phyloP scores from a whole-genome alignment of 2,329 filamentous ascomycete genomes.

The Pseudogymnoascus sp. region DNA sequence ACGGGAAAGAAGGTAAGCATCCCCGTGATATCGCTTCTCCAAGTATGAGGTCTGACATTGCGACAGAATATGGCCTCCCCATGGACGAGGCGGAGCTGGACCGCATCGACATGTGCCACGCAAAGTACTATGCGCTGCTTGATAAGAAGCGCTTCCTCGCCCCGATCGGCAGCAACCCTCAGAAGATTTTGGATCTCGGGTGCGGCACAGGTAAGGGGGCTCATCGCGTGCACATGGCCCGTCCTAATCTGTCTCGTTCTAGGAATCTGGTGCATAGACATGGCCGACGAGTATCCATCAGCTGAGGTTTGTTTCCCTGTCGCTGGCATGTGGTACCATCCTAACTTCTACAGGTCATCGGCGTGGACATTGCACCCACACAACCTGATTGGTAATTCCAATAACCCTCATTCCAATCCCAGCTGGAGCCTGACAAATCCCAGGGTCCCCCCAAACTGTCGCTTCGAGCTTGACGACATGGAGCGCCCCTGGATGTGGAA shows the following conservation, averaged over 20 bases:
- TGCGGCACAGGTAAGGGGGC: slow-evolving; percentile 31
- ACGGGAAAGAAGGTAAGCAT: slow-evolving; percentile 13
- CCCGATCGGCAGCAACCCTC: slow-evolving; percentile 14
- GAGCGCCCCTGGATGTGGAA: slow-evolving; percentile 12
- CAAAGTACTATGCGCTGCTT: slow-evolving; percentile 16
- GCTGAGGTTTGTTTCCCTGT: slow-evolving; percentile 1
- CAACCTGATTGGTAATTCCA: slow-evolving; percentile 13
- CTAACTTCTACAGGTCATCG: slow-evolving; percentile 8
- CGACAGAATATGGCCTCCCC: slow-evolving; percentile 17
- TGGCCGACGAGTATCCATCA: slow-evolving; percentile 11
- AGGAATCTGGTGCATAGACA: slow-evolving; percentile 12
- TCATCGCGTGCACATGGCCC: background rate
- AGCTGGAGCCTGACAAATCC: background rate
- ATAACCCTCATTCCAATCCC: background rate
- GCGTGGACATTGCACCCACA: slow-evolving; percentile 12
- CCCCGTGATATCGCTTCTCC: background rate
- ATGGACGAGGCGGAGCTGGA: slow-evolving; percentile 19
- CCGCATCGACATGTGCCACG: slow-evolving; percentile 18
- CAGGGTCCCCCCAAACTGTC: slow-evolving; percentile 20
- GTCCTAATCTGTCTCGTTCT: background rate
- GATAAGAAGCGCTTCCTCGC: slow-evolving; percentile 16
- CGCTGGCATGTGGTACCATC: background rate
- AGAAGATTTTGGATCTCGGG: slow-evolving; percentile 33
- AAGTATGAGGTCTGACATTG: background rate
- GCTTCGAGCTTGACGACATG: slow-evolving; percentile 30